These are phyloP conservation scores for Apostasia shenzhenica DNA, from an alignment of 106 monocot genomes.

Conservation along the genomic window DNA sequence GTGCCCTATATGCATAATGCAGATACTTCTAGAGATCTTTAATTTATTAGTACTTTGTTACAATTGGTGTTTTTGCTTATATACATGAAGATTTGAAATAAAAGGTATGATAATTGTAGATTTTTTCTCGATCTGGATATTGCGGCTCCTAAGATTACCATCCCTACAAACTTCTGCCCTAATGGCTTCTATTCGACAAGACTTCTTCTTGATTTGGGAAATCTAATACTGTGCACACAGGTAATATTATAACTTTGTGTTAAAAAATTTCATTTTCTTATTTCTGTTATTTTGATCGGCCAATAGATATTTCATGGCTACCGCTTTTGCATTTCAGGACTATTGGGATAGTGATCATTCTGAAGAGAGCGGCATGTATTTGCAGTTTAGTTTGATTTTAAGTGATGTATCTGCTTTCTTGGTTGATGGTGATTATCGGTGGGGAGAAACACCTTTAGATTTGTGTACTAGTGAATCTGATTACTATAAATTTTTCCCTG, in stretches of 20 bases:
- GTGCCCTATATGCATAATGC: too few species aligned
- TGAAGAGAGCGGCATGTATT: conserved; percentile 60
- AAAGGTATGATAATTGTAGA: conserved; percentile 22
- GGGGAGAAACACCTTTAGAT: conserved; percentile 35
- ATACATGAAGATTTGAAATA: not conserved
- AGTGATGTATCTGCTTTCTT: conserved; percentile 98
- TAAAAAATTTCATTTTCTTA: not conserved
- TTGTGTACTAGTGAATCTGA: conserved; percentile 1
- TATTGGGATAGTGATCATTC: conserved; percentile 38
- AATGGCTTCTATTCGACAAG: conserved; percentile 55
- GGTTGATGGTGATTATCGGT: conserved; percentile 90
- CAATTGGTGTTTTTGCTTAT: too few species aligned
- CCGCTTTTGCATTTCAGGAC: conserved; percentile 47
- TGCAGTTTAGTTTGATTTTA: conserved; percentile 82
- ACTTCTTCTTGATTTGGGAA: conserved; percentile 92
- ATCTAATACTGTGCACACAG: conserved; percentile 71
- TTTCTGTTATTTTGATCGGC: not conserved
- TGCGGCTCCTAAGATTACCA: conserved; percentile 93
- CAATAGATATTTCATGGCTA: not conserved
- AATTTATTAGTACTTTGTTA: too few species aligned
- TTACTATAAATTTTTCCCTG: conserved; percentile 43
- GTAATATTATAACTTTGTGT: conserved; percentile 20
- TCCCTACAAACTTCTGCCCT: conserved; percentile 81
- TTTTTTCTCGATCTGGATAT: conserved; percentile 92
- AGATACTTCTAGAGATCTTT: too few species aligned